Percentiles rank a stretch among this genome's conserved stretches.
Evolutionary conservation across 225 moss, liverwort and hornwort genomes (phyloP).

Genomic region (Asterella californica): DNA sequence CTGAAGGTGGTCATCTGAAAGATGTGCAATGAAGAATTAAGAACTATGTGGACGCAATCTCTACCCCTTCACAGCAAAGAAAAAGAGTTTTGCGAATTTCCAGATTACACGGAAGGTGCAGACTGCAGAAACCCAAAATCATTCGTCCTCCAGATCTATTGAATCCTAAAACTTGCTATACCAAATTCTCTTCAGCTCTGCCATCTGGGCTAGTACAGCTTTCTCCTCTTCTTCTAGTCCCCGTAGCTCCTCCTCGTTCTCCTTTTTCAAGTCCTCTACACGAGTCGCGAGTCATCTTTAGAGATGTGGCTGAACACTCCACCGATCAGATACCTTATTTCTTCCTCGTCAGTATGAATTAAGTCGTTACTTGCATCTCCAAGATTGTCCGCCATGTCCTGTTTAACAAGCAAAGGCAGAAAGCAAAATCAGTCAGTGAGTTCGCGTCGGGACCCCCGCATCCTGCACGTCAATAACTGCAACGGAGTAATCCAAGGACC

Average conservation of each 20-base stretch:
- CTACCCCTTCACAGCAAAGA: no score
- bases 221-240: conserved; percentile 60
- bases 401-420: background rate
- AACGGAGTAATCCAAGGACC: no score
- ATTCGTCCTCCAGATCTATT: conserved; percentile 94
- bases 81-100: background rate
- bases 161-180: conserved; percentile 95
- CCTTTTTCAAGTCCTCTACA: conserved; percentile 65
- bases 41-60: background rate
- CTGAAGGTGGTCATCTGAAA: background rate
- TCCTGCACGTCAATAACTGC: no score
- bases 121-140: conserved; percentile 24
- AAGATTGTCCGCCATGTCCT: conserved; percentile 66
- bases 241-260: conserved; percentile 60
- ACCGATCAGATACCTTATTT: conserved; percentile 80
- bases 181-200: conserved; percentile 67
- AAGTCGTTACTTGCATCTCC: conserved; percentile 97
- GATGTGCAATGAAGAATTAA: background rate
- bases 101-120: background rate
- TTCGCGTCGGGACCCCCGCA: background rate
- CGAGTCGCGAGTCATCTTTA: conserved; percentile 59
- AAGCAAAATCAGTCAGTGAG: background rate
- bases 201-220: conserved; percentile 76
- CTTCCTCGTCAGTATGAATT: conserved; percentile 87
- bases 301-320: conserved; percentile 89